phyloP scores from a whole-genome alignment of 257 asterid genomes.

The Cynanchum wilfordii region DNA sequence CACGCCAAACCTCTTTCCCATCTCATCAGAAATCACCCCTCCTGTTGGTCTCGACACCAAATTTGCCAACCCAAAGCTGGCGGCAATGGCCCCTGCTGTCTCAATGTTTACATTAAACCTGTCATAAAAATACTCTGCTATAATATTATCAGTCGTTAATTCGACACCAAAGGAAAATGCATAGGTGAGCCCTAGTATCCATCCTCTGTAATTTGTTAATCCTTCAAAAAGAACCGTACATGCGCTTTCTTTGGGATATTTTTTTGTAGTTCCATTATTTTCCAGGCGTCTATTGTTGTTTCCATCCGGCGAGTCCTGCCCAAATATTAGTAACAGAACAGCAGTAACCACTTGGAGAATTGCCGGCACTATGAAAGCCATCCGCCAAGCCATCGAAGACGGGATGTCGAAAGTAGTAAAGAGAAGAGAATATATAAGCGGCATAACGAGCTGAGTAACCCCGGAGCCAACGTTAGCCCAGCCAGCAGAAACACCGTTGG shows the following conservation, averaged over 20 bases:
- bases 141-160: conserved; percentile 48
- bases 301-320: conserved; percentile 52
- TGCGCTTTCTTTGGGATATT: conserved; percentile 4
- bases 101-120: conserved; percentile 36
- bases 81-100: conserved; percentile 52
- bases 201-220: conserved; percentile 44
- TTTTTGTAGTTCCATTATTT: background rate
- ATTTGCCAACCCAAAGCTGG: conserved; percentile 56
- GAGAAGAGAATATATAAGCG: conserved; percentile 29
- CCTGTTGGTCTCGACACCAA: conserved; percentile 51
- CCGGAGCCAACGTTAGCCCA: conserved; percentile 67
- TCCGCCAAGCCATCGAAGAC: conserved; percentile 44
- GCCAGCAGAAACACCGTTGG: conserved; percentile 60
- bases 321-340: conserved; percentile 34
- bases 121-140: conserved; percentile 51
- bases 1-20: conserved; percentile 57
- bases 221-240: conserved; percentile 27
- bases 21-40: conserved; percentile 42
- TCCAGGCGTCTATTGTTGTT: conserved; percentile 14
- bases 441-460: conserved; percentile 49
- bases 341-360: conserved; percentile 33
- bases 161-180: conserved; percentile 57
- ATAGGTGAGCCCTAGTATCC: conserved; percentile 44
- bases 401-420: background rate
- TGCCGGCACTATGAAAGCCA: conserved; percentile 41